These are phyloP conservation scores for Bipolaris victoriae DNA, from an alignment of 2,329 filamentous ascomycete genomes.

Conservation along the genomic window DNA sequence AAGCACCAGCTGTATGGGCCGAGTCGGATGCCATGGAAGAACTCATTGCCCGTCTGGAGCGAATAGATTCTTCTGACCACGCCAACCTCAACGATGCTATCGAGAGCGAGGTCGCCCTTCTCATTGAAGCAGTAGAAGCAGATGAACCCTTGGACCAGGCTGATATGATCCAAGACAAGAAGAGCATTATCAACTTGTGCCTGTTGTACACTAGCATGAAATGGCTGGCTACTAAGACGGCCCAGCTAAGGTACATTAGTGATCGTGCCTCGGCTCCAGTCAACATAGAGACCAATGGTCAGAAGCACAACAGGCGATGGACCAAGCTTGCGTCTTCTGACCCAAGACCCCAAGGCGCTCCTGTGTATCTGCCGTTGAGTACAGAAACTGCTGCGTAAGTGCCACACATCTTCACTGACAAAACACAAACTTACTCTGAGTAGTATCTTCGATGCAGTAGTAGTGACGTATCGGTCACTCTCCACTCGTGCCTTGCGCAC, in stretches of 20 bases:
- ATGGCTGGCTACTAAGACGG: conserved; percentile 87
- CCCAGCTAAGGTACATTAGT: conserved; percentile 82
- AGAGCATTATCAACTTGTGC: conserved; percentile 83
- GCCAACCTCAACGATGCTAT: conserved; percentile 27
- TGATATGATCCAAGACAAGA: conserved; percentile 88
- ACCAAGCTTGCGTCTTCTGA: conserved; percentile 69
- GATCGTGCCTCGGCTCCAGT: conserved; percentile 70
- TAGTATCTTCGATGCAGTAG: conserved; percentile 84
- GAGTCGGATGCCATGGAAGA: conserved; percentile 75
- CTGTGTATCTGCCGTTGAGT: conserved; percentile 86
- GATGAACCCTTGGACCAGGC: conserved; percentile 71
- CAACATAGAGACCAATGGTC: conserved; percentile 51
- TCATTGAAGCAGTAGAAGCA: conserved; percentile 58
- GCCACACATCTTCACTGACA: not conserved
- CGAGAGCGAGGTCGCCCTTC: conserved; percentile 58
- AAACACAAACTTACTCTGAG: conserved; percentile 13
- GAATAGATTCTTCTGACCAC: conserved; percentile 29
- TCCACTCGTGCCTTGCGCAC: conserved; percentile 80
- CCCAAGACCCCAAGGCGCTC: conserved; percentile 62
- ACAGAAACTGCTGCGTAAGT: conserved; percentile 79
- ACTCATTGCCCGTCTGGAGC: conserved; percentile 49
- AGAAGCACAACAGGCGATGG: conserved; percentile 75
- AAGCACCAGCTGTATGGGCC: conserved; percentile 71
- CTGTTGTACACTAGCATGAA: conserved; percentile 97
- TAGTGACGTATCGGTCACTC: conserved; percentile 81